Evolutionary conservation across 2,329 filamentous ascomycete genomes (phyloP), one percentile per base, ranked within the genome.

Genomic region (Diaporthe amygdali): DNA sequence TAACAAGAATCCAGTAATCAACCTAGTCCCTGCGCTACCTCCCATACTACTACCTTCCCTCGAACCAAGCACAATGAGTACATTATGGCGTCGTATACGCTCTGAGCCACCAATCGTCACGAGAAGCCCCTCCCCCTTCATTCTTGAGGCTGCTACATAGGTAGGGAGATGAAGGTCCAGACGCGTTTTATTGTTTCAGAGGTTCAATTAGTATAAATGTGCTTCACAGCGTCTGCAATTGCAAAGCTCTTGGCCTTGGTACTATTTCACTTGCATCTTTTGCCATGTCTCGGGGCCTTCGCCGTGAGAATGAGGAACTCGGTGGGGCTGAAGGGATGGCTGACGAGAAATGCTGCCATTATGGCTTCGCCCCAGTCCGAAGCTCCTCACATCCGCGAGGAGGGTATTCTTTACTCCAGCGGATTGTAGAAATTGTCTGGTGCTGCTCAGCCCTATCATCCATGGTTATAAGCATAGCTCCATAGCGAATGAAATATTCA

Each of bases 1-100:
- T 67, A 71, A 70, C 63, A 64, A 70, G 67, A 59, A 1, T 1
- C 15, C 32, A 69, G 66, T 49, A 32, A 47, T 44, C 52, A 49
- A 2, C 34, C 3, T 22, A 9, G 44, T 9, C 25, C 4, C 15
- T 14, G 20, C 15, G 9, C 9, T 39, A 34, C 2, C 8, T 37
- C 17, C 1, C 4, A 59, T n/a, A 7, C 25, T 17, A 8, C 4
- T 2, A 3, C 14, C 44, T 2, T 37, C 14, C 14, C 14, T 14
- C 51, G 5, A 27, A n/a, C 15, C 37, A 34, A n/a, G 20, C 27
- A 5, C 7, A 12, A 22, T 1, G 7, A 10, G n/a, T 32, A 10
- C 39, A 12, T 22, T 30, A 10, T 37, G 5, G 1, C 27, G 44
- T 20, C 32, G 22, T 7, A 46, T 20, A 4, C 3, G 25, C 8